Base-by-base conservation (phyloP, 805 yeast species). In the Yamadazyma olivae region DNA sequence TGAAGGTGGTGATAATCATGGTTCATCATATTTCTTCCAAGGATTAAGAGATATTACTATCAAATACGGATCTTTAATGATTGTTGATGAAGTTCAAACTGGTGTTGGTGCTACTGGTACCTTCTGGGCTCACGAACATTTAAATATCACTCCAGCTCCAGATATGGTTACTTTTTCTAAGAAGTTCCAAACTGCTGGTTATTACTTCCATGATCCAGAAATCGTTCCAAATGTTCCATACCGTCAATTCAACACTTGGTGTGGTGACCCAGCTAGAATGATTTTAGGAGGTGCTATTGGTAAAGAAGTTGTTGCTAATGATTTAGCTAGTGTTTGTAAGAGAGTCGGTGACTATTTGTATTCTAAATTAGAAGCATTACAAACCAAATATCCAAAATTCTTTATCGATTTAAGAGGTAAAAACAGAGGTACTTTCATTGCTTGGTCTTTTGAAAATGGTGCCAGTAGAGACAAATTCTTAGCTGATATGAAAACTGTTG, bases 181-280 rank as follows among this genome's bases (percentile, higher is more conserved):
- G 72, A 85, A 85, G 72, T 83, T 84, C 74, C 95, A 86, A 70
- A 74, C 89, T 37, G 95, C 95, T 27, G 95, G 95, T 41, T 86
- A 79, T 74, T 85, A 74, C 74, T 86, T 79, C 79, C 79, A 76
- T 51, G 77, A 81, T 64, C 79, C 83, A 32, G 81, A 79, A 51
- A 64, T 85, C 41, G 71, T 81, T 49, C 95, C 95, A 53, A 71
- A 78, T 61, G 60, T 64, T 54, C 79, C 95, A n/a, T 85, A 82
- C 74, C 79, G 95, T 61, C 95, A 86, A 71, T 85, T 85, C 76
- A 85, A 85, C 79, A 85, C 95, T 40, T 85, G 95, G 95, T 83
- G 91, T 67, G 95, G 95, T 53, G 95, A 85, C 66, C 90, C 95
- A 59, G 82, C 89, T 41, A 79, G 81, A 64, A 74, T 83, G 58